Evolutionary conservation across 768 basidiomycete species (phyloP).

Genomic region (Suillus subalutaceus): DNA sequence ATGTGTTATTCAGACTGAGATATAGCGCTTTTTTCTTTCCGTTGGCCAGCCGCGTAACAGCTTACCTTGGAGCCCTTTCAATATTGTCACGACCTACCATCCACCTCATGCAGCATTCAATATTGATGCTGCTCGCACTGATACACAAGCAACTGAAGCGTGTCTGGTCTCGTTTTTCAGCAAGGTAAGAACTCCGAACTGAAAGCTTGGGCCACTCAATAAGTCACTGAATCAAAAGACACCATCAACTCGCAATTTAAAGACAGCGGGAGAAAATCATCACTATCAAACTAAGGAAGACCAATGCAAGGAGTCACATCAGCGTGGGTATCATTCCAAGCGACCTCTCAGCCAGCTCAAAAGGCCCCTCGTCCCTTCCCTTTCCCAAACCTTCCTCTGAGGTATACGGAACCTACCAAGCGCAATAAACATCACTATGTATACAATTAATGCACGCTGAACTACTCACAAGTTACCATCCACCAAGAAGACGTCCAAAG

Average conservation of each 20-base stretch:
- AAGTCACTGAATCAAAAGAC: not conserved
- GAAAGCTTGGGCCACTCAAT: not conserved
- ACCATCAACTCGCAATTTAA: not conserved
- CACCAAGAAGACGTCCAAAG: conserved; percentile 80
- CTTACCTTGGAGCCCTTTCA: not conserved
- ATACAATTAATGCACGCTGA: not conserved
- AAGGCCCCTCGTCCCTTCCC: conserved; percentile 83
- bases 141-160: not conserved
- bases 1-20: not conserved
- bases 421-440: conserved; percentile 3
- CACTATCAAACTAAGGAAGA: not conserved
- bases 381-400: conserved; percentile 80
- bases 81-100: not conserved
- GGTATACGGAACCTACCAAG: conserved; percentile 76
- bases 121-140: not conserved
- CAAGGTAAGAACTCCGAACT: not conserved
- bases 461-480: conserved; percentile 79
- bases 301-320: not conserved
- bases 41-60: not conserved
- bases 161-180: not conserved
- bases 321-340: conserved; percentile 49
- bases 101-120: not conserved
- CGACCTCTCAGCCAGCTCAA: conserved; percentile 79
- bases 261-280: not conserved
- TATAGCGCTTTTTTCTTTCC: not conserved